Evolutionary conservation across 1,284 basidiomycete species (phyloP).

Genomic region (Cutaneotrichosporon curvatum): DNA sequence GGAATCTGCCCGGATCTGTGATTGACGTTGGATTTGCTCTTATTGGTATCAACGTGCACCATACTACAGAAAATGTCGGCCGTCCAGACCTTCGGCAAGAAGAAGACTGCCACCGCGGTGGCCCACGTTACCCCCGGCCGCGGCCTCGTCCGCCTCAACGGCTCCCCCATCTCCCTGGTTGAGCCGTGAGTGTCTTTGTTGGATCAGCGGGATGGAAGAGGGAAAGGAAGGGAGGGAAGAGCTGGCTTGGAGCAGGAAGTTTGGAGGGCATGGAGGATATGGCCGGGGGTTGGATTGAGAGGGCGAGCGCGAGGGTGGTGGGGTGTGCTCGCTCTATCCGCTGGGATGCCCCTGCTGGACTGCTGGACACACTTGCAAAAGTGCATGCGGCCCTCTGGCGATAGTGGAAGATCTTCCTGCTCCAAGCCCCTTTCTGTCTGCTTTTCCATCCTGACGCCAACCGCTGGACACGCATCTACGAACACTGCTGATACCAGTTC

Average conservation of each 20-base stretch:
- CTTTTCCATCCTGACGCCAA: too few relatives aligned
- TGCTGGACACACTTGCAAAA: too few relatives aligned
- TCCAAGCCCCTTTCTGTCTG: too few relatives aligned
- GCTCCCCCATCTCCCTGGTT: slow-evolving; percentile 89
- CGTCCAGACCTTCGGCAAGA: slow-evolving; percentile 97
- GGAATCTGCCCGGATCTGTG: background rate
- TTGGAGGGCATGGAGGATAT: background rate
- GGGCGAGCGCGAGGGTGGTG: too few relatives aligned
- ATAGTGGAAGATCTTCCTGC: too few relatives aligned
- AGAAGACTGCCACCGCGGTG: slow-evolving; percentile 98
- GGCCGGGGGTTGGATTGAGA: background rate
- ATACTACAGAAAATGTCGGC: slow-evolving; percentile 47
- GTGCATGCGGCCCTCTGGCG: too few relatives aligned
- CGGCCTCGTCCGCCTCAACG: slow-evolving; percentile 95
- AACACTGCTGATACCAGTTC: slow-evolving; percentile 47
- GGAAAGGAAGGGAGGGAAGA: background rate
- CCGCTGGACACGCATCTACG: too few relatives aligned
- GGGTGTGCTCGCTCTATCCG: too few relatives aligned
- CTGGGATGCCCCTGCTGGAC: too few relatives aligned
- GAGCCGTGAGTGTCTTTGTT: slow-evolving; percentile 54
- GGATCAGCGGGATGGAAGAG: slow-evolving; percentile 1
- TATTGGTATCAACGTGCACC: background rate
- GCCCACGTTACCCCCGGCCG: slow-evolving; percentile 94
- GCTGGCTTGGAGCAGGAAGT: background rate
- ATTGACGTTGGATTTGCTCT: background rate